Conservation (phyloP, 345 rosid species). For the Melaleuca alternifolia region DNA sequence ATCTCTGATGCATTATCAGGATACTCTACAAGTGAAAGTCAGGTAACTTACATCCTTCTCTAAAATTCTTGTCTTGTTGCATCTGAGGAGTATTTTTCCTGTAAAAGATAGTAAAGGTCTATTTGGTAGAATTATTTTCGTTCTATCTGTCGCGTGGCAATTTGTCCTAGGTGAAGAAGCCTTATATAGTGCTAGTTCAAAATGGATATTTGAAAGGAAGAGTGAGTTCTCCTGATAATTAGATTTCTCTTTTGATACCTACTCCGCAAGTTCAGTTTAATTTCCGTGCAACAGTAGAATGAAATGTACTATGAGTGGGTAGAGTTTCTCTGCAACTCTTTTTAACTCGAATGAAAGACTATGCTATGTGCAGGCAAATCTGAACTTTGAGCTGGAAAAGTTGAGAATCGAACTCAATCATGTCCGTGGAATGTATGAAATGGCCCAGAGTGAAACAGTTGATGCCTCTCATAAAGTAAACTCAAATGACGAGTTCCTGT, state of each 20-base stretch:
- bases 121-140: background rate
- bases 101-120: background rate
- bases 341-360: background rate
- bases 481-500: background rate
- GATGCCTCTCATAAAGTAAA: slow-evolving; percentile 74
- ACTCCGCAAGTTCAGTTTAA: background rate
- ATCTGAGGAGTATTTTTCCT: background rate
- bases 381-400: slow-evolving; percentile 76
- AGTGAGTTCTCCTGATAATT: background rate
- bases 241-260: background rate
- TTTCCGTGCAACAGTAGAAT: background rate
- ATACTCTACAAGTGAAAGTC: slow-evolving; percentile 32
- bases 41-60: slow-evolving; percentile 19
- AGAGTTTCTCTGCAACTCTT: background rate
- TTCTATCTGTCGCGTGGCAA: too few species aligned
- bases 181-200: background rate
- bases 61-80: background rate
- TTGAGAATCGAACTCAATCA: slow-evolving; percentile 76
- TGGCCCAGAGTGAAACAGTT: slow-evolving; percentile 58
- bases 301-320: background rate
- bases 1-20: slow-evolving; percentile 32
- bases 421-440: slow-evolving; percentile 56
- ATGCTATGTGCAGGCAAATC: slow-evolving; percentile 31
- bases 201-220: background rate
- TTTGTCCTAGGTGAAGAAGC: background rate